Evolutionary conservation across 352 stramenopile genomes (phyloP).

Genomic region (Peronosclerospora sorghi): DNA sequence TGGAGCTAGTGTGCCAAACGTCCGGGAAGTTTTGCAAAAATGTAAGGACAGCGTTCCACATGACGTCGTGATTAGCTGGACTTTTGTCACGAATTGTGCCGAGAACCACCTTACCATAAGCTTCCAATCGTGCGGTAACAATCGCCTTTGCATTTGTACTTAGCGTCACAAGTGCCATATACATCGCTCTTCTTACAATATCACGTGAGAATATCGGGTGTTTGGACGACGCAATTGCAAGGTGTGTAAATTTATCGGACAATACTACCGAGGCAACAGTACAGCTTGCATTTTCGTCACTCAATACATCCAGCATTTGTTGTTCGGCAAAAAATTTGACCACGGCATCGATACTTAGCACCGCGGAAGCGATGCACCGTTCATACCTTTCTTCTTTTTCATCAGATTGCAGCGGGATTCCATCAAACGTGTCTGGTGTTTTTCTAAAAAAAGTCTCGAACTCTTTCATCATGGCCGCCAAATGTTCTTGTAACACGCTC

Average conservation of each 20-base stretch:
- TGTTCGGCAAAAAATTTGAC: constrained; percentile 37
- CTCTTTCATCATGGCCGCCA: constrained; percentile 42
- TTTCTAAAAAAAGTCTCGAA: constrained; percentile 53
- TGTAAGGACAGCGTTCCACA: constrained; percentile 68
- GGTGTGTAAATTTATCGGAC: constrained; percentile 45
- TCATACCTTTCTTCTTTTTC: constrained; percentile 71
- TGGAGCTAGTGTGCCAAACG: constrained; percentile 29
- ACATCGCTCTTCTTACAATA: constrained; percentile 50
- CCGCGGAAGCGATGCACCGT: constrained; percentile 47
- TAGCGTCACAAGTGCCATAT: constrained; percentile 46
- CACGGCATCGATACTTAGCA: constrained; percentile 50
- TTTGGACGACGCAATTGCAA: constrained; percentile 55
- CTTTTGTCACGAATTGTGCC: constrained; percentile 60
- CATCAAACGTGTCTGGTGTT: constrained; percentile 49
- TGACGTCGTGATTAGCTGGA: constrained; percentile 47
- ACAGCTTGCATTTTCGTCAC: constrained; percentile 19
- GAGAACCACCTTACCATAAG: constrained; percentile 63
- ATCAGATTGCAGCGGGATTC: constrained; percentile 40
- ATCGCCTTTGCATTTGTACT: constrained; percentile 32
- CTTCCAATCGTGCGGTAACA: constrained; percentile 32
- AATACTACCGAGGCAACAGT: constrained; percentile 43
- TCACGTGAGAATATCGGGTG: constrained; percentile 67
- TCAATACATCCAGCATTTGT: constrained; percentile 27
- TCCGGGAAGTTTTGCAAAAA: constrained; percentile 45
- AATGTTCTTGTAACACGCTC: constrained; percentile 29